Conservation (phyloP, 495 filamentous ascomycete genomes). For the Penicillium alfredii region DNA sequence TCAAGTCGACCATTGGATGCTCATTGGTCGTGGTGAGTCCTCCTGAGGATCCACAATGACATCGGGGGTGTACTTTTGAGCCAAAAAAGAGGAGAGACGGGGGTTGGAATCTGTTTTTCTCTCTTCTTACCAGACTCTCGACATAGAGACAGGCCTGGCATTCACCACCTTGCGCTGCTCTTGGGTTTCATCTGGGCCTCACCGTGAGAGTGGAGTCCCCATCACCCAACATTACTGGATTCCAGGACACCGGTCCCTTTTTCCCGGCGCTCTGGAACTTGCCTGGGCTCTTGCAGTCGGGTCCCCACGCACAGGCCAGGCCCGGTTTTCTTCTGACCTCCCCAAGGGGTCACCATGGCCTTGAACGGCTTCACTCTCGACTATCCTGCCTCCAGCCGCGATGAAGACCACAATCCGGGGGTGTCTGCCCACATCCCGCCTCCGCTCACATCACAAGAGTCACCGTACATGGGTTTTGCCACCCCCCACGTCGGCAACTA, state of each 20-base stretch:
- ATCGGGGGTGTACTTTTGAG: constrained; percentile 14
- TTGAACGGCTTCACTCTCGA: constrained; percentile 13
- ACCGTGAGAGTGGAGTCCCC: constrained; percentile 11
- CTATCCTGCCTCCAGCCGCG: constrained; percentile 4
- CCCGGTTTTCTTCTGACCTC: constrained; percentile 7
- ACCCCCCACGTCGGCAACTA: constrained; percentile 11
- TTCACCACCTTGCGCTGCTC: no score
- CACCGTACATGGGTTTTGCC: constrained; percentile 14
- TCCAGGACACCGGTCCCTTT: constrained; percentile 15
- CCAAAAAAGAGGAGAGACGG: constrained; percentile 3
- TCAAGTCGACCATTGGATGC: not conserved
- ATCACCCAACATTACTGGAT: constrained; percentile 6
- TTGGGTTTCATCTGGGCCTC: no score
- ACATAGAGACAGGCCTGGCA: no score
- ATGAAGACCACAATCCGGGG: constrained; percentile 7
- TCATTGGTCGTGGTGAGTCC: constrained; percentile 9
- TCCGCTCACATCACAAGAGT: constrained; percentile 10
- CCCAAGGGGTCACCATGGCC: constrained; percentile 14
- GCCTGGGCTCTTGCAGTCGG: constrained; percentile 20
- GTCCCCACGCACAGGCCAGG: constrained; percentile 21
- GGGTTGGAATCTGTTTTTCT: constrained; percentile 6
- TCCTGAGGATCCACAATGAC: constrained; percentile 15
- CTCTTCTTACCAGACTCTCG: constrained; percentile 2
- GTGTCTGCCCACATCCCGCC: constrained; percentile 4
- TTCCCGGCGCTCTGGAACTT: constrained; percentile 24